Percentiles rank a stretch among this genome's conserved stretches.
phyloP scores from a whole-genome alignment of 768 basidiomycete genomes.

The Cystobasidium onofrii region DNA sequence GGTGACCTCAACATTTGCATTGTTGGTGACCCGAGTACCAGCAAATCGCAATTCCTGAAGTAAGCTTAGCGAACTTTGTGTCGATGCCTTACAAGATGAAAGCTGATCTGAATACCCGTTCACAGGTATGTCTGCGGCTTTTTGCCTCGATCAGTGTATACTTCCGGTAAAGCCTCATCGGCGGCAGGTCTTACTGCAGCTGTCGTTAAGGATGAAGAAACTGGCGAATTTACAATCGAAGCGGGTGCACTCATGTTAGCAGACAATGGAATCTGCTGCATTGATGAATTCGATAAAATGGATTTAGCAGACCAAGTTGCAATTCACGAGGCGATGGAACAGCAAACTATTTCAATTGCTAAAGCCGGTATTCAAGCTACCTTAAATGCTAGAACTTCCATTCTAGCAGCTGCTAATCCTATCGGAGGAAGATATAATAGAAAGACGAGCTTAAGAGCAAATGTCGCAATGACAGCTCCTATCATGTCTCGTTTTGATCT shows the following conservation, averaged over 20 bases:
- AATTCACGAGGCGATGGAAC: conserved; percentile 99
- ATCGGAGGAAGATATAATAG: conserved; percentile 94
- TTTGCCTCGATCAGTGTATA: conserved; percentile 94
- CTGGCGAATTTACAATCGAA: conserved; percentile 98
- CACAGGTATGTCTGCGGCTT: conserved; percentile 91
- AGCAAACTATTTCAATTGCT: conserved; percentile 97
- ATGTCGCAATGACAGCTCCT: conserved; percentile 94
- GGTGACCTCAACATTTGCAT: conserved; percentile 98
- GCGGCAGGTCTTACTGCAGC: conserved; percentile 98
- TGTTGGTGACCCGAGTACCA: conserved; percentile 91
- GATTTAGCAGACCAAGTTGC: conserved; percentile 96
- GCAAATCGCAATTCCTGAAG: conserved; percentile 99
- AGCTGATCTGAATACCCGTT: background rate
- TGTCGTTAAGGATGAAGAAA: conserved; percentile 96
- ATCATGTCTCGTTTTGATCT: conserved; percentile 99
- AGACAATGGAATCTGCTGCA: conserved; percentile 99
- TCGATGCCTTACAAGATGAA: background rate
- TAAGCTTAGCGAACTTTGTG: conserved; percentile 47
- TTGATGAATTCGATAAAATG: conserved; percentile 99
- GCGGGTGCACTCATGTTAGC: conserved; percentile 98
- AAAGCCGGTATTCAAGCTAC: conserved; percentile 99
- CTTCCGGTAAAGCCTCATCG: conserved; percentile 97
- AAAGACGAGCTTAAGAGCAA: conserved; percentile 80
- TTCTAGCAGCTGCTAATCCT: conserved; percentile 95
- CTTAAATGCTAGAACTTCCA: conserved; percentile 91